Base-by-base conservation (phyloP, 805 yeast genomes). In the Metschnikowia corniflorae region DNA sequence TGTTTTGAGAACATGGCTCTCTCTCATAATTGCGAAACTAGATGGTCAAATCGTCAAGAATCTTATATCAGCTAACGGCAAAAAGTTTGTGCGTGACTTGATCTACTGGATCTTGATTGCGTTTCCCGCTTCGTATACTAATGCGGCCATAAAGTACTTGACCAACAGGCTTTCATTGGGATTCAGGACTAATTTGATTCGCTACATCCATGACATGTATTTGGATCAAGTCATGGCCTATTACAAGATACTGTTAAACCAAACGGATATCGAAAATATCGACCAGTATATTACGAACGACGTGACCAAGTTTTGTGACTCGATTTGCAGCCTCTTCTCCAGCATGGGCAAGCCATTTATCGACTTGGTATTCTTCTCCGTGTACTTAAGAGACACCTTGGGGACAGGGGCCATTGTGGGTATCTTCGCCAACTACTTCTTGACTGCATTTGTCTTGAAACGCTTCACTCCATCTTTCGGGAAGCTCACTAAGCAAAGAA, bases 11-110 rank as follows among this genome's bases (percentile, higher is more conserved):
- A 89, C 97, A 1, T 89, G 89, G 83, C 70, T 89, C 42, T 82
- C 93, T 19, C 69, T 89, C 38, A 63, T 88, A 40, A 87, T 89
- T 21, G 94, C 97, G 4, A 82, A 82, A 55, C 68, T 89, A 33
- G 97, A 89, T 58, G 97, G 96, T 51, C 91, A 85, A 57, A 83
- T 89, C 33, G 96, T 88, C 29, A 82, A 85, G 57, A 91, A 88
- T 58, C 75, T 89, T 54, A 86, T 89, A 48, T 81, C 87, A 13
- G 87, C 88, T 13, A 78, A 82, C 46, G 86, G 88, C 14, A 73
- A 68, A 47, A 80, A 81, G 35, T 89, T 89, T 50, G 58, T 79
- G 26, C 68, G 85, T 41, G 96, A 89, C 57, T 68, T 89, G 58
- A 73, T 78, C 7, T 83, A 84, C 58, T 89, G 97, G 97, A 77